Conservation (phyloP, 495 filamentous ascomycete genomes). For the Haplographium delicatum region DNA sequence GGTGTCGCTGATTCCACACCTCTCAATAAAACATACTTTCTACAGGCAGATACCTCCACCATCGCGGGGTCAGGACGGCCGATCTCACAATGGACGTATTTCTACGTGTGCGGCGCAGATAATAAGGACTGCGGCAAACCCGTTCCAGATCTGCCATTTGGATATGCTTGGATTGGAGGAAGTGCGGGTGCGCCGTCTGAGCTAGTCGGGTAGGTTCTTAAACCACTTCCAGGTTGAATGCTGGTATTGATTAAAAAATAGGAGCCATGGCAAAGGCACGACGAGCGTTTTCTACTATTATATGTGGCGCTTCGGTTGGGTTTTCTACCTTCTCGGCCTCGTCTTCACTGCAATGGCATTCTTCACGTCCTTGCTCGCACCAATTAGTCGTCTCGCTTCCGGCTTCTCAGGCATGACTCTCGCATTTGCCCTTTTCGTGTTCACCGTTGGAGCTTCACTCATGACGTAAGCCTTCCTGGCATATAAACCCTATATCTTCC, state of each 20-base stretch:
- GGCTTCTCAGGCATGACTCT: conserved; percentile 36
- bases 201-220: conserved; percentile 32
- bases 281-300: conserved; percentile 47
- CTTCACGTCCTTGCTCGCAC: conserved; percentile 42
- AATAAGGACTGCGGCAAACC: conserved; percentile 42
- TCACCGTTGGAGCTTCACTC: conserved; percentile 40
- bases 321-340: conserved; percentile 67
- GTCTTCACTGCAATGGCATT: conserved; percentile 54
- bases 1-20: conserved; percentile 56
- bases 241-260: conserved; percentile 7
- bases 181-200: conserved; percentile 33
- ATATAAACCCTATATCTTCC: neutral
- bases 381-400: conserved; percentile 44
- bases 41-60: conserved; percentile 64
- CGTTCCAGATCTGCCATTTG: conserved; percentile 40
- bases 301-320: conserved; percentile 61
- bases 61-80: conserved; percentile 59
- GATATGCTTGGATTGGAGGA: conserved; percentile 43
- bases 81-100: conserved; percentile 80
- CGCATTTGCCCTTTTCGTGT: conserved; percentile 37
- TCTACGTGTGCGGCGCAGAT: conserved; percentile 56
- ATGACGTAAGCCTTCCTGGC: conserved; percentile 42
- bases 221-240: neutral
- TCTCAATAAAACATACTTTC: conserved; percentile 72
- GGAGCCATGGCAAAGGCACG: conserved; percentile 39